Evolutionary conservation across 2,329 filamentous ascomycete genomes (phyloP), one percentile per base, ranked within the genome.

Genomic region (Epichloe scottii): DNA sequence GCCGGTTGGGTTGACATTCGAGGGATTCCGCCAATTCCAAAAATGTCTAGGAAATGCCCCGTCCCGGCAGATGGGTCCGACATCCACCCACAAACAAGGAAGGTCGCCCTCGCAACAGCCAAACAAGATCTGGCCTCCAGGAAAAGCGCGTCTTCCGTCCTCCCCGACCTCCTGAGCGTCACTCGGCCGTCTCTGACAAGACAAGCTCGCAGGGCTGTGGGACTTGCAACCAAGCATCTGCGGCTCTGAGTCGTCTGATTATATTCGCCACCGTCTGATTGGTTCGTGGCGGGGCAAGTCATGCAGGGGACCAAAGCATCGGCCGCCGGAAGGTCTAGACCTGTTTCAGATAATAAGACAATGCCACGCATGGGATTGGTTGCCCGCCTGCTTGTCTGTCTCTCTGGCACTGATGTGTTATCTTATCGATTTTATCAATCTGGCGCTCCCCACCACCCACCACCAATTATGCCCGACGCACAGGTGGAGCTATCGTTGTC

Each of bases 261-360:
- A 55, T 53, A 57, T 54, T 51, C 8, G 39, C 50, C 48, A 21
- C 41, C 30, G 30, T 46, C n/a, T 51, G 48, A 60, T 59, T 60
- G 50, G 53, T 21, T 21, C 39, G 4, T 15, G 17, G 11, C 11
- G 3, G 6, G 38, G 44, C 23, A 14, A 41, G 34, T 47, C 43
- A 45, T 11, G 48, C 54, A 53, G 55, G 53, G 55, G 54, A 43
- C 30, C 44, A 41, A n/a, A 11, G 52, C 52, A 37, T 56, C 56
- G 56, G 56, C n/a, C 52, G 50, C 53, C 57, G 53, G 57, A 45
- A 54, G 52, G 51, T 40, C 58, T 57, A 59, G 50, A 37, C 57
- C 55, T 15, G 41, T 49, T 59, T 50, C 37, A 39, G 47, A 12
- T 26, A 21, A 2, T 10, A 37, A 19, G 43, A 48, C 7, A 15